Conservation (phyloP, 441 rosid species). For the Brassica balearica region DNA sequence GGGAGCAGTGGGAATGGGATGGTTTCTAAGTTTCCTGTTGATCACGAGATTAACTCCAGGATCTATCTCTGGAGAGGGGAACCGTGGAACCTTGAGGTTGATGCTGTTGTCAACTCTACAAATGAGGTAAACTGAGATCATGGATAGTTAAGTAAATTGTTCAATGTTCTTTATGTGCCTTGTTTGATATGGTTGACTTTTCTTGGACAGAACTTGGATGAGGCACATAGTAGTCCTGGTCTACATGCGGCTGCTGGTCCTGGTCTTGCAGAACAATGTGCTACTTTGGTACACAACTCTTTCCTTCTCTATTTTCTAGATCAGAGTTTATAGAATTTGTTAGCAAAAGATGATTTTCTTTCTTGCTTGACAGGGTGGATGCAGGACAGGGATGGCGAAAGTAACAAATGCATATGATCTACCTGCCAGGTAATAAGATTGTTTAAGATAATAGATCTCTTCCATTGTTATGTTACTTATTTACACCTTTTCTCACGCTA, state of each 20-base stretch:
- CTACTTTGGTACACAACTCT: slow-evolving; percentile 41
- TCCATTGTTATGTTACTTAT: neutral
- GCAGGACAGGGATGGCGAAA: slow-evolving; percentile 99
- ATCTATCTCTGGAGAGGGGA: slow-evolving; percentile 97
- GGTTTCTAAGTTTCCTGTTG: slow-evolving; percentile 86
- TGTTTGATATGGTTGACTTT: neutral
- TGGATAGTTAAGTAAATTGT: neutral
- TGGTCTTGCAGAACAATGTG: slow-evolving; percentile 96
- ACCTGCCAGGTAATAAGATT: slow-evolving; percentile 76
- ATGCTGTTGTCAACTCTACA: slow-evolving; percentile 97
- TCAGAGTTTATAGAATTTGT: neutral
- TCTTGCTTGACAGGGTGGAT: slow-evolving; percentile 82
- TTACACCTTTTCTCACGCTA: neutral
- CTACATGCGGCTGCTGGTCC: slow-evolving; percentile 83
- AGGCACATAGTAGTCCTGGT: neutral
- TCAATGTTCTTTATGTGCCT: neutral
- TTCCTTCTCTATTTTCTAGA: neutral
- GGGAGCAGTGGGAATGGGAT: slow-evolving; percentile 64
- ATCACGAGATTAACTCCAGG: slow-evolving; percentile 83
- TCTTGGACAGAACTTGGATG: neutral
- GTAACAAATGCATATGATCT: slow-evolving; percentile 97
- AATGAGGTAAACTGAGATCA: slow-evolving; percentile 69
- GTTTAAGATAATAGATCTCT: slow-evolving; percentile 21
- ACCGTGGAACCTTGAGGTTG: slow-evolving; percentile 99
- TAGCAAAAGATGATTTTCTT: slow-evolving; percentile 15